Evolutionary conservation across 2,329 filamentous ascomycete species (phyloP).

Genomic region (Fusarium sp.): DNA sequence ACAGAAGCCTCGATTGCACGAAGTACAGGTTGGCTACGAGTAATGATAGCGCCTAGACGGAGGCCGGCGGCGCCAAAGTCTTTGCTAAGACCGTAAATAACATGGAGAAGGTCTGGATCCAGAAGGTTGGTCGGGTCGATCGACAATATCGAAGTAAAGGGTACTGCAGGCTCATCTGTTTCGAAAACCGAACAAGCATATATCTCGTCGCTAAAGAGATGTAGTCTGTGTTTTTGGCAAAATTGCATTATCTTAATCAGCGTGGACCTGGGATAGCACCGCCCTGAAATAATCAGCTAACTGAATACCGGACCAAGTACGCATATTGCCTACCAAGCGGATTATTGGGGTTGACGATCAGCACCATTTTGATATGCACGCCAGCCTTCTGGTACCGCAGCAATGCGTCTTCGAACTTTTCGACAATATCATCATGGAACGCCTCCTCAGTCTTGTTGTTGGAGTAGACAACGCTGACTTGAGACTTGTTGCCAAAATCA

Average conservation of each 20-base stretch:
- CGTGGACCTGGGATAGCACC: constrained; percentile 60
- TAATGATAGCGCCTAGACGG: constrained; percentile 63
- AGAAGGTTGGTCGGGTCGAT: constrained; percentile 60
- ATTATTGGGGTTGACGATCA: constrained; percentile 68
- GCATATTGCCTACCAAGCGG: constrained; percentile 58
- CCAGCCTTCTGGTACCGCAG: constrained; percentile 53
- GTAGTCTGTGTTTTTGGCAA: constrained; percentile 63
- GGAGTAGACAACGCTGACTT: constrained; percentile 60
- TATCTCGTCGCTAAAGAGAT: constrained; percentile 70
- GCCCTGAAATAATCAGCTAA: constrained; percentile 46
- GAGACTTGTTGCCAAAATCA: constrained; percentile 61
- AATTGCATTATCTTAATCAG: constrained; percentile 61
- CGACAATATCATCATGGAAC: constrained; percentile 60
- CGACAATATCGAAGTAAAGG: constrained; percentile 64
- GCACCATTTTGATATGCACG: constrained; percentile 59
- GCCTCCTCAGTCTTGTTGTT: constrained; percentile 58
- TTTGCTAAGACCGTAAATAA: constrained; percentile 61
- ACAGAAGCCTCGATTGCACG: constrained; percentile 55
- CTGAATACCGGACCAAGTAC: neutral
- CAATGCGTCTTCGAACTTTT: constrained; percentile 60
- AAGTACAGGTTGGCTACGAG: constrained; percentile 51
- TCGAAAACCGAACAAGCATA: constrained; percentile 67
- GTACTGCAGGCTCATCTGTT: constrained; percentile 48
- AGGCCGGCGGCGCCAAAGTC: constrained; percentile 68
- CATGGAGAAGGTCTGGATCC: constrained; percentile 62